These are phyloP conservation scores for Nannizzia gypsea DNA, from an alignment of 2,329 filamentous ascomycete genomes.

Conservation along the genomic window DNA sequence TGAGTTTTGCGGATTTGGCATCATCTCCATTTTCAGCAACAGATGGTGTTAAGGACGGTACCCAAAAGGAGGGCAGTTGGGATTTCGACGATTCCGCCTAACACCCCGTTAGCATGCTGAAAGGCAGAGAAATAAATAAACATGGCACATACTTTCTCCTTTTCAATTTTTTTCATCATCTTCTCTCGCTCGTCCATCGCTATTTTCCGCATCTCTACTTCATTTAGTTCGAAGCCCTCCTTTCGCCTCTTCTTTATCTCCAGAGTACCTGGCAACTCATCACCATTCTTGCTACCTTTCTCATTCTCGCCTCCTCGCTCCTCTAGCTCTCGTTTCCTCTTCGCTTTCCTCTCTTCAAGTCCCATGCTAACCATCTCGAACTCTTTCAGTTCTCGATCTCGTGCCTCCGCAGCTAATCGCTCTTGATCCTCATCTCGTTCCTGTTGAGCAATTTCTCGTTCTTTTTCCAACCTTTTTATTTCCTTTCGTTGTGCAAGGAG, in stretches of 20 bases:
- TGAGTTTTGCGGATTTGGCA: constrained; percentile 51
- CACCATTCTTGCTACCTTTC: constrained; percentile 21
- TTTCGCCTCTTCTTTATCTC: constrained; percentile 43
- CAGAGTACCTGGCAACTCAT: constrained; percentile 27
- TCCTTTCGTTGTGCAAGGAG: constrained; percentile 87
- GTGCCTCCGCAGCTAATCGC: constrained; percentile 56
- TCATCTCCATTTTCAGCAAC: constrained; percentile 43
- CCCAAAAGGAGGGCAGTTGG: constrained; percentile 80
- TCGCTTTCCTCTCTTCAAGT: constrained; percentile 25
- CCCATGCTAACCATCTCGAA: constrained; percentile 81
- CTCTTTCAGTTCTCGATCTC: constrained; percentile 58
- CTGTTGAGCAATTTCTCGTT: constrained; percentile 48
- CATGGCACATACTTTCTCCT: constrained; percentile 49
- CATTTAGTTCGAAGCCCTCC: constrained; percentile 70
- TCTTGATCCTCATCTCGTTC: constrained; percentile 51
- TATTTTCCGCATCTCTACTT: constrained; percentile 60
- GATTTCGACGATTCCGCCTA: constrained; percentile 48
- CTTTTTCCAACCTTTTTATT: constrained; percentile 66
- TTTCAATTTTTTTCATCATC: constrained; percentile 57
- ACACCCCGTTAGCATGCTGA: neutral
- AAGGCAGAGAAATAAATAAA: too few species aligned
- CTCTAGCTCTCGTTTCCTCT: constrained; percentile 20
- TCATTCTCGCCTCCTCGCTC: constrained; percentile 4
- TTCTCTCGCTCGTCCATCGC: constrained; percentile 58
- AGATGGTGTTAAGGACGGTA: constrained; percentile 67